phyloP scores from a whole-genome alignment of 352 stramenopile genomes.

The Pythium diclinum region DNA sequence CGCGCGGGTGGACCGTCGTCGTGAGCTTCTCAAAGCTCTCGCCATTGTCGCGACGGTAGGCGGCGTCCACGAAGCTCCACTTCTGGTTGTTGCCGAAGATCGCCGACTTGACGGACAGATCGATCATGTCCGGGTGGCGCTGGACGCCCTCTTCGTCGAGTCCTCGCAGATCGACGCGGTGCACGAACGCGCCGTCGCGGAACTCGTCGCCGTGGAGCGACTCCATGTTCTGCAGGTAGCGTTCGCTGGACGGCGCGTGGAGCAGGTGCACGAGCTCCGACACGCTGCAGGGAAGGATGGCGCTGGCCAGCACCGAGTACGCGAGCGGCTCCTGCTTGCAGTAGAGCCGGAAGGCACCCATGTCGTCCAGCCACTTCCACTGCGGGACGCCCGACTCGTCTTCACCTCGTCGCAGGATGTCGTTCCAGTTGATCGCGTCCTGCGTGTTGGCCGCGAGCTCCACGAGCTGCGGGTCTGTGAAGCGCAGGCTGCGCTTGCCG shows the following conservation, averaged over 20 bases:
- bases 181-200: conserved; percentile 25
- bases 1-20: conserved; percentile 19
- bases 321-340: conserved; percentile 16
- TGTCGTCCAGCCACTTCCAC: conserved; percentile 28
- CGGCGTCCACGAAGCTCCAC: conserved; percentile 27
- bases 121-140: conserved; percentile 12
- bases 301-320: conserved; percentile 20
- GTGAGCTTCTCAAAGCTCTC: conserved; percentile 26
- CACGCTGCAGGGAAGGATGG: conserved; percentile 20
- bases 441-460: conserved; percentile 14
- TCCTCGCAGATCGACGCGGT: conserved; percentile 16
- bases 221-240: conserved; percentile 24
- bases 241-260: conserved; percentile 9
- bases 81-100: conserved; percentile 26
- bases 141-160: conserved; percentile 1
- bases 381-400: conserved; percentile 3
- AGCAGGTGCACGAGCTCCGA: conserved; percentile 23
- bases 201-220: conserved; percentile 25
- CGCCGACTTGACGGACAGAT: conserved; percentile 27
- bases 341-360: conserved; percentile 25
- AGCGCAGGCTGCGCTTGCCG: conserved; percentile 13
- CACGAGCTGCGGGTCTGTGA: conserved; percentile 19
- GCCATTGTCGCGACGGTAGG: conserved; percentile 16
- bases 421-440: conserved; percentile 18
- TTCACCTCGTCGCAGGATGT: conserved; percentile 18